Base-by-base conservation (phyloP, 176 grass and related monocot genomes). In the Tillandsia leiboldiana region DNA sequence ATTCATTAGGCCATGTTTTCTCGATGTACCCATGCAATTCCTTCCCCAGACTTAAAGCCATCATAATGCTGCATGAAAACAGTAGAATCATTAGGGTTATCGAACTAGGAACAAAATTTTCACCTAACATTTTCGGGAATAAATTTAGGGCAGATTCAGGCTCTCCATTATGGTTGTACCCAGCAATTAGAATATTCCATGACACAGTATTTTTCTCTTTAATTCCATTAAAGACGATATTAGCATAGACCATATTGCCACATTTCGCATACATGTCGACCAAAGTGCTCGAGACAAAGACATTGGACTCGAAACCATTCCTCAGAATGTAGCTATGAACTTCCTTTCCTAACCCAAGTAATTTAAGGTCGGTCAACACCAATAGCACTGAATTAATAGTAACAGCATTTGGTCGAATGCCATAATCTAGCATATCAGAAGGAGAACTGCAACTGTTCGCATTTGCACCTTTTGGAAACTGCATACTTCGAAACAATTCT, bases 261-360 rank as follows among this genome's bases (percentile, higher is more conserved):
- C 74, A 66, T 78, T 90, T 90, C 26, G 77, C 87, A 63, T 90
- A 90, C 66, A 83, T 69, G 63, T 86, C 87, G 51, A 86, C 77
- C 51, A 90, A 50, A 78, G 82, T 86, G 78, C 83, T 90, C 48
- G 80, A 86, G 78, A 86, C 67, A 81, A 86, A 90, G 15, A 83
- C 63, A 65, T 86, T 86, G 61, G 77, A 90, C 17, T 58, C 76
- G 75, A 86, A 66, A 81, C 70, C 67, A 83, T 75, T 86, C 72
- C 79, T 74, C 63, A 90, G 51, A 78, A 78, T 63, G 70, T 81
- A 81, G 61, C 80, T 82, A 72, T 90, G 87, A 56, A 90, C 74
- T 83, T 90, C 77, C 77, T 86, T 90, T 58, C 83, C 77, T 0
- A 83, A 72, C 66, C 65, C 63, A 63, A 78, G 80, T 75, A 76